Evolutionary conservation across 2,329 filamentous ascomycete genomes (phyloP).

Genomic region (Trichoderma sp.): DNA sequence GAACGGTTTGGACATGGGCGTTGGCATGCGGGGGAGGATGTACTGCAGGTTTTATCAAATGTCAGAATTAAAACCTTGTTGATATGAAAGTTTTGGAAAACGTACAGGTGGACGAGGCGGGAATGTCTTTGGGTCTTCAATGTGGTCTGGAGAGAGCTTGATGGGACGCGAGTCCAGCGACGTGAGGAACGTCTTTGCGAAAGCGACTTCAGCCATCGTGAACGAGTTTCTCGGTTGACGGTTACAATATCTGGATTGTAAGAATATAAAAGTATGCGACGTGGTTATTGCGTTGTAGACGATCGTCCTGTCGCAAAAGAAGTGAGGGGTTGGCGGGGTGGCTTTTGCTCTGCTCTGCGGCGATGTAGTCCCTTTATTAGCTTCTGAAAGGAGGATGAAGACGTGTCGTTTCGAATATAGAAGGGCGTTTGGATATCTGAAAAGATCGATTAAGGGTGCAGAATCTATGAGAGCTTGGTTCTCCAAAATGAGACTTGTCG

Average conservation of each 20-base stretch:
- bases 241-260: too few species aligned
- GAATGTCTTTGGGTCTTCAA: constrained; percentile 81
- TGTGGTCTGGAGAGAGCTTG: constrained; percentile 87
- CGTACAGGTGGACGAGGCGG: constrained; percentile 75
- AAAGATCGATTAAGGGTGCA: background rate
- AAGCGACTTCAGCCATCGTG: constrained; percentile 78
- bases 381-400: background rate
- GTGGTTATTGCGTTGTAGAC: background rate
- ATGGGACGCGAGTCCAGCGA: constrained; percentile 76
- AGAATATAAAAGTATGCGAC: too few species aligned
- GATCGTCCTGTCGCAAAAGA: too few species aligned
- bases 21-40: constrained; percentile 71
- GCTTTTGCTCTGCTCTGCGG: too few species aligned
- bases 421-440: background rate
- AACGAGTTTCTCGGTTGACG: background rate
- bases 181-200: constrained; percentile 81
- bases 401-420: background rate
- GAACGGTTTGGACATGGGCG: constrained; percentile 54
- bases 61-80: background rate
- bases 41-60: constrained; percentile 53
- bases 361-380: too few species aligned
- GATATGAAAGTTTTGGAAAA: constrained; percentile 1
- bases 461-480: background rate
- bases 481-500: background rate
- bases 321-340: too few species aligned